These are phyloP conservation scores for Fagopyrum homotropicum DNA, from an alignment of 148 eudicot genomes.

Conservation along the genomic window DNA sequence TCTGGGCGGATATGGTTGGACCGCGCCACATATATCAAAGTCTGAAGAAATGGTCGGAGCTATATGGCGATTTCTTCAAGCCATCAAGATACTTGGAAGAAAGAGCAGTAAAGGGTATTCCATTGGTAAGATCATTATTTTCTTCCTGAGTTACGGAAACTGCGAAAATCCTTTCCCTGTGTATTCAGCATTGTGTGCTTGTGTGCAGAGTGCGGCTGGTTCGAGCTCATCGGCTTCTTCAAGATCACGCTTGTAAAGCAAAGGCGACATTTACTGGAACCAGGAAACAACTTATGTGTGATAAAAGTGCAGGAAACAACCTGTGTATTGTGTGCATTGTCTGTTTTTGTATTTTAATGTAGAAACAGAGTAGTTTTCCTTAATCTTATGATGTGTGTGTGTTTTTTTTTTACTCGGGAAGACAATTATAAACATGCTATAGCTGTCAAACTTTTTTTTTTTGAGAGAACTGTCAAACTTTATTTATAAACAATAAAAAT, in stretches of 20 bases:
- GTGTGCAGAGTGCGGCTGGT: slow-evolving; percentile 65
- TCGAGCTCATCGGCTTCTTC: slow-evolving; percentile 38
- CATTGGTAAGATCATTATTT: slow-evolving; percentile 43
- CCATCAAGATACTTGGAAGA: slow-evolving; percentile 91
- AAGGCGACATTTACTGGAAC: not conserved
- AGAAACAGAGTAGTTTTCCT: too few species aligned
- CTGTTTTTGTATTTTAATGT: too few species aligned
- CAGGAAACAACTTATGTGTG: not conserved
- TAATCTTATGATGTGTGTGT: too few species aligned
- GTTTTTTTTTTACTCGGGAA: too few species aligned
- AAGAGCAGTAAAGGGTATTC: slow-evolving; percentile 71
- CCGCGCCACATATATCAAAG: slow-evolving; percentile 55
- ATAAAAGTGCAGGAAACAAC: not conserved
- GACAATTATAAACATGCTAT: too few species aligned
- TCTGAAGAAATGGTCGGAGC: slow-evolving; percentile 65
- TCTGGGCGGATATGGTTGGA: slow-evolving; percentile 91
- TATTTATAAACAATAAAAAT: too few species aligned
- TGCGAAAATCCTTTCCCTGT: not conserved
- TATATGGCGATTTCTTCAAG: slow-evolving; percentile 65
- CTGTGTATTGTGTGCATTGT: too few species aligned
- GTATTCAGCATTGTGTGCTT: not conserved
- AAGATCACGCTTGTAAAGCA: slow-evolving; percentile 55
- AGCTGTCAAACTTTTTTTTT: too few species aligned
- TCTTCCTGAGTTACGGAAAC: not conserved
- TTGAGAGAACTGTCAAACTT: too few species aligned